phyloP scores from a whole-genome alignment of 78 protist genomes.

The Dictyostelium firmibasis region DNA sequence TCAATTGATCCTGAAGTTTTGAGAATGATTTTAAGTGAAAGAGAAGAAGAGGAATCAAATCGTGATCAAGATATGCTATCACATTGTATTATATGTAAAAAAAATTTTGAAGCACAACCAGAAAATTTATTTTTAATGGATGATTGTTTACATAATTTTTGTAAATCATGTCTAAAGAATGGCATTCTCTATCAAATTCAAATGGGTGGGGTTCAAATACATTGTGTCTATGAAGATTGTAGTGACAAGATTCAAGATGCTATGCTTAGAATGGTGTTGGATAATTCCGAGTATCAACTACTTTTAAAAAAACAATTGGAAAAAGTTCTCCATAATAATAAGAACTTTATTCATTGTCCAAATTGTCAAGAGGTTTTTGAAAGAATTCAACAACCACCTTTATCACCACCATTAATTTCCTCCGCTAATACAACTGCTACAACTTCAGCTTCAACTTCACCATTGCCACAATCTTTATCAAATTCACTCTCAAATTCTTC shows the following conservation, averaged over 20 bases:
- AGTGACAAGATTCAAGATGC: neutral
- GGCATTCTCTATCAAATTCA: constrained; percentile 16
- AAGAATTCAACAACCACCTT: constrained; percentile 16
- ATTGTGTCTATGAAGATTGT: constrained; percentile 10
- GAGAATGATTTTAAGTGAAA: neutral
- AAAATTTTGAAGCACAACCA: neutral
- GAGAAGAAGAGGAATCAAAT: neutral
- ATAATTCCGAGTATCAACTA: constrained; percentile 21
- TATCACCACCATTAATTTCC: neutral
- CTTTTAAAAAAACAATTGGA: constrained; percentile 50
- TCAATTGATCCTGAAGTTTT: neutral
- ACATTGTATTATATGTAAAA: constrained; percentile 28
- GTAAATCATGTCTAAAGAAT: constrained; percentile 9
- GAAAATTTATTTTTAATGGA: constrained; percentile 53
- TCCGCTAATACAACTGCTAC: constrained; percentile 4
- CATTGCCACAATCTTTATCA: neutral
- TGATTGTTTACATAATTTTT: constrained; percentile 60
- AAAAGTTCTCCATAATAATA: neutral
- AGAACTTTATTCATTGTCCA: constrained; percentile 28
- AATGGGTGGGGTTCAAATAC: neutral
- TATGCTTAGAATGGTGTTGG: constrained; percentile 3
- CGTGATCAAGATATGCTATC: constrained; percentile 45
- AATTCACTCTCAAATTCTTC: neutral
- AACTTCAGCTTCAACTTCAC: neutral
- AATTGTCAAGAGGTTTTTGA: constrained; percentile 9